Evolutionary conservation across 1,284 basidiomycete genomes (phyloP), one percentile per base, ranked within the genome.

Genomic region (Moesziomyces sp.): DNA sequence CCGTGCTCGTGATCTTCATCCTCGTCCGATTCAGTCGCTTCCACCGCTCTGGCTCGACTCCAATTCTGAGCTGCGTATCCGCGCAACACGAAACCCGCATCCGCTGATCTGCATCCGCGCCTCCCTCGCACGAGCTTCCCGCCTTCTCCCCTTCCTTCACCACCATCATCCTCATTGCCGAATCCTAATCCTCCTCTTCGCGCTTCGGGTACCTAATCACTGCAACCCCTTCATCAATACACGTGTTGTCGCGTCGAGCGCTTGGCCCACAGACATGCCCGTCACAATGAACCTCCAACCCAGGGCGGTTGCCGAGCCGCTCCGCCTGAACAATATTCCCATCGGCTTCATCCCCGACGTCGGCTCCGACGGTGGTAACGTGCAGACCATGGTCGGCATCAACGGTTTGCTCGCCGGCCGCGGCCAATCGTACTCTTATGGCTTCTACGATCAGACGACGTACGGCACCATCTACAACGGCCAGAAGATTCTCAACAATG

Each of bases 401-500:
- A 73, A 68, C 57, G 54, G 51, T 26, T 50, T 68, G 16, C 53
- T 67, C 24, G 57, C 53, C 21, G 65, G 65, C 8, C 59, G 56
- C 6, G 70, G 70, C 19, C 61, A 63, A 38, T 57, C 70, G 1
- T 63, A 67, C 46, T 47, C 64, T 0, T 73, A 73, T 46, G 70
- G 83, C 5, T 84, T 82, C 73, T 85, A 85, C 72, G 82, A 83
- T 16, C 84, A 85, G 63, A 82, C 80, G 9, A 70, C 65, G 28
- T 77, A 74, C n/a, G 83, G 80, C 16, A 79, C 72, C 6, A 75
- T 74, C 43, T 85, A 84, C 71, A 78, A 75, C 52, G 84, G 84
- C 13, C 56, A 66, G 7, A 84, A 85, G 57, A 73, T 85, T 14
- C 61, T 74, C 6, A 68, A 58, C 38, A 77, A 79, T 28, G 78